Evolutionary conservation across 2,329 filamentous ascomycete species (phyloP), one percentile per base, ranked within the genome.

Genomic region (Exophiala aquamarina): DNA sequence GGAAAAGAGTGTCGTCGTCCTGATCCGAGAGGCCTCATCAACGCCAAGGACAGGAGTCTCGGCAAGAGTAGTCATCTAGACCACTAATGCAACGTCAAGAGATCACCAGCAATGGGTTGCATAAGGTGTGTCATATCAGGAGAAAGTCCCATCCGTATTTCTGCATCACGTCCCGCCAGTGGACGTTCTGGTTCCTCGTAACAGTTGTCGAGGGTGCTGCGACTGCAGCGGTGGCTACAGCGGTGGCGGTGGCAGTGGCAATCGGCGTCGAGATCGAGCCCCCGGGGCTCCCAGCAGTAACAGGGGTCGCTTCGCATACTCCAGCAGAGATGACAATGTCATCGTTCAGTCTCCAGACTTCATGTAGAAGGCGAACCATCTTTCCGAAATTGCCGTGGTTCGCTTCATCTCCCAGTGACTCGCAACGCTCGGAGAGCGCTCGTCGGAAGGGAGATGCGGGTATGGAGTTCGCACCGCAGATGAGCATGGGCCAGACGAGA

Each of bases 151-250:
- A 95, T 60, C 83, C 83, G 74, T 92, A 93, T 72, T 85, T 82
- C 71, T 82, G 82, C 90, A 96, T 95, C 65, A 92, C 82, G 71
- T 95, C 88, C 73, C 92, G 80, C 92, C 92, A 97, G 83, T 91
- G 90, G 70, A 95, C 81, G 72, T 86, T 85, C 64, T 82, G 83
- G 59, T 47, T 53, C 48, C 51, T 57, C 45, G 51, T 43, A 41
- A 37, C 26, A 44, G 55, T 38, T 67, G 54, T 72, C 18, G 48
- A 43, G 41, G 46, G 23, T 67, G 54, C 72, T 65, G 48, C 13
- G 38, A 17, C 19, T 7, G 20, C 17, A 35, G 42, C n/a, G 26
- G 35, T 21, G 37, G 44, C 26, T 40, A 26, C 39, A 19, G 35
- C 20, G 34, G 28, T 20, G 14, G 44, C 18, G 20, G 31, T 35